These are phyloP conservation scores for Aegilops tauschii DNA, from an alignment of 176 grass and related monocot species.

Conservation along the genomic window DNA sequence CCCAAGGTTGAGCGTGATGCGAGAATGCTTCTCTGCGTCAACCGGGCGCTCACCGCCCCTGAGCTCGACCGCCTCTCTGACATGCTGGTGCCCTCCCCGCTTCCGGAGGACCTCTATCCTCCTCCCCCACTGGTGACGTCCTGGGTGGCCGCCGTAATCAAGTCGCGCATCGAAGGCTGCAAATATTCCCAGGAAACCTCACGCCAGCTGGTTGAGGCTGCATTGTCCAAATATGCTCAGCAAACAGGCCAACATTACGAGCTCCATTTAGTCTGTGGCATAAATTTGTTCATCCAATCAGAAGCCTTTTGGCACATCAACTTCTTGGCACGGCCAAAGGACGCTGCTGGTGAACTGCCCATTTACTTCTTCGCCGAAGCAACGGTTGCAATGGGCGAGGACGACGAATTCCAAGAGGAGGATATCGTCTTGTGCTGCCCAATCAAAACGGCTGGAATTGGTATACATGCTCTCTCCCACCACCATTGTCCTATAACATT, in stretches of 20 bases:
- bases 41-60: neutral
- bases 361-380: slow-evolving; percentile 1
- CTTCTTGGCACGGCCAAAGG: neutral
- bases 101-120: neutral
- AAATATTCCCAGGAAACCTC: neutral
- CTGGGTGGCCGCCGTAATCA: neutral
- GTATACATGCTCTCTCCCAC: neutral
- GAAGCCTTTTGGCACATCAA: neutral
- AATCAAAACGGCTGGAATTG: neutral
- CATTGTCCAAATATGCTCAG: neutral
- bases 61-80: neutral
- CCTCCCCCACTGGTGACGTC: neutral
- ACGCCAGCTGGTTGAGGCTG: neutral
- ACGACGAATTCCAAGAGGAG: neutral
- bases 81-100: neutral
- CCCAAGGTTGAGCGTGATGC: neutral
- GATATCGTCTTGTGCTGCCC: slow-evolving; percentile 8
- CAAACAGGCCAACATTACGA: neutral
- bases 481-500: neutral
- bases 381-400: neutral
- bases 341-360: neutral
- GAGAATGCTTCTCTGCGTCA: neutral
- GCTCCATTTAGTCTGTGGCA: neutral
- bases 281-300: neutral
- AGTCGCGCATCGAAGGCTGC: neutral